phyloP scores from a whole-genome alignment of 1,139 yeast genomes.

The Kodamaea plutei region DNA sequence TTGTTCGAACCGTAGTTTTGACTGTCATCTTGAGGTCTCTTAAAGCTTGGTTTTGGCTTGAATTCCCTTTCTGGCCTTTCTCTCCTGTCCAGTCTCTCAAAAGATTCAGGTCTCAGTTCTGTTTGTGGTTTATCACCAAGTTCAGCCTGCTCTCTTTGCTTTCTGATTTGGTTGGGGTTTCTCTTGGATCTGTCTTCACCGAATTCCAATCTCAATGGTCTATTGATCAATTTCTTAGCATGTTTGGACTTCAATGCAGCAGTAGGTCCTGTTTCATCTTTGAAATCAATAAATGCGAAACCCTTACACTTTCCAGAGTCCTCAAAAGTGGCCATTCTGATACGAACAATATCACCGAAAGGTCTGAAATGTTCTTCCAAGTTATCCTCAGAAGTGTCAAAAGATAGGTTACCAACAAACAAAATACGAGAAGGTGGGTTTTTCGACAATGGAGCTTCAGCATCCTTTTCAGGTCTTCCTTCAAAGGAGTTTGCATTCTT shows the following conservation, averaged over 20 bases:
- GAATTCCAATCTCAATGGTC: slow-evolving; percentile 81
- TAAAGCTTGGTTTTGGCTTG: slow-evolving; percentile 13
- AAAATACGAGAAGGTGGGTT: slow-evolving; percentile 87
- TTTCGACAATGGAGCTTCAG: slow-evolving; percentile 40
- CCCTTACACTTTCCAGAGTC: slow-evolving; percentile 97
- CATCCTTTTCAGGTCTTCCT: slow-evolving; percentile 75
- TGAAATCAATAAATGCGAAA: slow-evolving; percentile 88
- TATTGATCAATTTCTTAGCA: slow-evolving; percentile 63
- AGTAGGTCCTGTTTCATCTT: slow-evolving; percentile 75
- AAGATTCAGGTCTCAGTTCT: slow-evolving; percentile 8
- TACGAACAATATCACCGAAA: slow-evolving; percentile 74
- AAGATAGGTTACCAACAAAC: slow-evolving; percentile 89
- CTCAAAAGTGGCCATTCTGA: slow-evolving; percentile 96
- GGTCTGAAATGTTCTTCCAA: slow-evolving; percentile 71
- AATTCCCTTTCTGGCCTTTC: slow-evolving; percentile 9
- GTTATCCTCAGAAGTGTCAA: slow-evolving; percentile 83
- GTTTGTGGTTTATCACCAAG: slow-evolving; percentile 13
- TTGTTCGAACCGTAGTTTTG: slow-evolving; percentile 19
- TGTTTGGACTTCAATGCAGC: slow-evolving; percentile 72
- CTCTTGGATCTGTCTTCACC: slow-evolving; percentile 94
- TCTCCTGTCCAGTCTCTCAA: slow-evolving; percentile 5
- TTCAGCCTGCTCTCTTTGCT: slow-evolving; percentile 24
- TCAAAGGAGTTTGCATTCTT: slow-evolving; percentile 79
- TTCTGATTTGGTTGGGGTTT: slow-evolving; percentile 41
- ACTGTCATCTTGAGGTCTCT: slow-evolving; percentile 18